Percentiles rank a stretch among this genome's conserved stretches.
phyloP scores from a whole-genome alignment of 179 eudicot genomes.

The Corrigiola litoralis region DNA sequence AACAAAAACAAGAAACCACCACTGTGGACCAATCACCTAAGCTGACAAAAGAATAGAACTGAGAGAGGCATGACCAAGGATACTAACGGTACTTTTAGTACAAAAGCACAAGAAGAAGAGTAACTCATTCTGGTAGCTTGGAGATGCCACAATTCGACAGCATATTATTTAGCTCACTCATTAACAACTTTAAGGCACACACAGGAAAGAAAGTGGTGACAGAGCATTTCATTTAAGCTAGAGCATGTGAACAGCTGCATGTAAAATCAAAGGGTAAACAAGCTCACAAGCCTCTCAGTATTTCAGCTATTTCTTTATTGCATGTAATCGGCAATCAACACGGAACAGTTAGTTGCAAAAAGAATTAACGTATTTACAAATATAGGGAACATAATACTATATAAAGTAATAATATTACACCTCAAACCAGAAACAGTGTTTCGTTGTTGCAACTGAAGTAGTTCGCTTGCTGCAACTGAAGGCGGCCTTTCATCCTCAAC shows the following conservation, averaged over 20 bases:
- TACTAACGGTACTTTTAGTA: background rate
- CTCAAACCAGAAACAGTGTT: conserved; percentile 95
- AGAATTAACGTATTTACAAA: background rate
- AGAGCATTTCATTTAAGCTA: too few relatives aligned
- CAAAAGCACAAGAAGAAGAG: background rate
- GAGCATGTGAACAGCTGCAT: too few relatives aligned
- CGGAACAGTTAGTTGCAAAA: background rate
- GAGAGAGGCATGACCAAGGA: background rate
- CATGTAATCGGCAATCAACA: background rate
- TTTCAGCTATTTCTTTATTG: background rate
- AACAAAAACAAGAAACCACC: background rate
- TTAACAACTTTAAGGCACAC: too few relatives aligned
- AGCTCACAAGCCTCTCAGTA: background rate
- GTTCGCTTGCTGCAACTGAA: conserved; percentile 77
- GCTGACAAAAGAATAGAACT: background rate
- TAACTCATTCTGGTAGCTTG: too few relatives aligned
- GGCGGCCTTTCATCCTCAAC: conserved; percentile 81
- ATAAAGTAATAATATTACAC: conserved; percentile 33
- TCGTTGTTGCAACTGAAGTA: conserved; percentile 83
- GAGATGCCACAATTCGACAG: too few relatives aligned
- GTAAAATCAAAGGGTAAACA: background rate
- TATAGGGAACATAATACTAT: background rate
- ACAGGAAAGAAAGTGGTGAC: too few relatives aligned
- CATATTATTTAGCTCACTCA: too few relatives aligned
- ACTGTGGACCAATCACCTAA: background rate